These are phyloP conservation scores for Termitomyces sp. DNA, from an alignment of 768 basidiomycete species.

Conservation along the genomic window DNA sequence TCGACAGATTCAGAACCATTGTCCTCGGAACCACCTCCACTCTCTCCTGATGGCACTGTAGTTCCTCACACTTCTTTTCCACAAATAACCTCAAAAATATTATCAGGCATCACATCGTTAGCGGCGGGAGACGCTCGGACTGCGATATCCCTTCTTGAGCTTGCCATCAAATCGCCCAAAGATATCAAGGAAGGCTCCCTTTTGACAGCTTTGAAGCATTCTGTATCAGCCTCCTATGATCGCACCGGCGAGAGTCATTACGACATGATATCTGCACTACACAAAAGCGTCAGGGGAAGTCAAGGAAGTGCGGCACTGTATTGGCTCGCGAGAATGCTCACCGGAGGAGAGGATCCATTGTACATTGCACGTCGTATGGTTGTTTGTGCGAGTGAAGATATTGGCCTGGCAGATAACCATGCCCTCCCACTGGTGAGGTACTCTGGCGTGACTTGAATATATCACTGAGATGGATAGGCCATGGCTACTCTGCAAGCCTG, in stretches of 20 bases:
- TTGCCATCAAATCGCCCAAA: constrained; percentile 48
- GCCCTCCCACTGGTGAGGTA: constrained; percentile 68
- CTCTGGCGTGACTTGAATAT: background rate
- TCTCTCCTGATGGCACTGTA: constrained; percentile 17
- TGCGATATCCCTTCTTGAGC: constrained; percentile 73
- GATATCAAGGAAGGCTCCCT: constrained; percentile 44
- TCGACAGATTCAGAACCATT: background rate
- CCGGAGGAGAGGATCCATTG: constrained; percentile 76
- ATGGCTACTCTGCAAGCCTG: constrained; percentile 62
- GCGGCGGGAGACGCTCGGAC: constrained; percentile 72
- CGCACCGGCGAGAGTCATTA: constrained; percentile 73
- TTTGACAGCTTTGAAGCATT: constrained; percentile 54
- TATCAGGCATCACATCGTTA: constrained; percentile 47
- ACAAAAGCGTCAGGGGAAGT: constrained; percentile 79
- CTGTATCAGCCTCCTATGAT: constrained; percentile 68
- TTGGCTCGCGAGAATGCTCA: constrained; percentile 85
- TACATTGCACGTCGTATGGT: constrained; percentile 73
- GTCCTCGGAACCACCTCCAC: constrained; percentile 8
- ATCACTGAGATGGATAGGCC: constrained; percentile 38
- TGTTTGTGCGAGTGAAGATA: constrained; percentile 83
- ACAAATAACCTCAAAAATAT: constrained; percentile 44
- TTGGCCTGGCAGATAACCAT: constrained; percentile 76
- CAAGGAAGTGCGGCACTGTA: constrained; percentile 80
- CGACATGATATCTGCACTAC: constrained; percentile 82
- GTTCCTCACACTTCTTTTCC: constrained; percentile 18